A percentile compares a stretch with the other conserved stretches of the same genome.
Conservation (phyloP, 176 grass and related monocot species). For the Themeda triandra region DNA sequence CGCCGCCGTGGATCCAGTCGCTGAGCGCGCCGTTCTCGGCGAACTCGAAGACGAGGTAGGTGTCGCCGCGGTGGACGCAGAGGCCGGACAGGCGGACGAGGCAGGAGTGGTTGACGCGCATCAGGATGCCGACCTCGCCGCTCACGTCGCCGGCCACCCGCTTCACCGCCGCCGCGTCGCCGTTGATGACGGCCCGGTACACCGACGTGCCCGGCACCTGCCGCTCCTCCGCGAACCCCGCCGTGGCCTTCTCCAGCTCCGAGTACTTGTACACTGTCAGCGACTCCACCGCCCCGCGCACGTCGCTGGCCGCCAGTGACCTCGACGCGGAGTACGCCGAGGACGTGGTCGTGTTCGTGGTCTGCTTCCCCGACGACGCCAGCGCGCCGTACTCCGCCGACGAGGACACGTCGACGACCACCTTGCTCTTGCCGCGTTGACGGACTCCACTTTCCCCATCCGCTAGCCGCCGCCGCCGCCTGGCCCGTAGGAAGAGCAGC, state of each 20-base stretch:
- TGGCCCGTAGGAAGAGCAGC: conserved; percentile 16
- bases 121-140: conserved; percentile 69
- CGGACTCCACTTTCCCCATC: not conserved
- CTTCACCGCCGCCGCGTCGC: conserved; percentile 69
- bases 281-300: conserved; percentile 52
- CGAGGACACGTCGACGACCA: not conserved
- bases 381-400: conserved; percentile 29
- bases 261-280: conserved; percentile 60
- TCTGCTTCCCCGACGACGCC: conserved; percentile 23
- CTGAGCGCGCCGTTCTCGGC: conserved; percentile 67
- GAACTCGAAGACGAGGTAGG: conserved; percentile 73
- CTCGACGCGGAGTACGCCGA: not conserved
- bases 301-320: conserved; percentile 32
- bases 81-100: conserved; percentile 67
- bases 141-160: conserved; percentile 64
- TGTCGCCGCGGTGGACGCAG: conserved; percentile 69
- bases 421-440: conserved; percentile 2
- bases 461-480: not conserved
- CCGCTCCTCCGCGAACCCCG: conserved; percentile 47
- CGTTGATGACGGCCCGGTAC: conserved; percentile 70
- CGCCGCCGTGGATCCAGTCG: conserved; percentile 56
- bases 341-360: not conserved
- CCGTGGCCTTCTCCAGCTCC: conserved; percentile 67
- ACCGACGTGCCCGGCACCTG: conserved; percentile 48
- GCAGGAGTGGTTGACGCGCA: conserved; percentile 70